These are phyloP conservation scores for Leishmania tropica DNA, from an alignment of 208 protist genomes.

Conservation along the genomic window DNA sequence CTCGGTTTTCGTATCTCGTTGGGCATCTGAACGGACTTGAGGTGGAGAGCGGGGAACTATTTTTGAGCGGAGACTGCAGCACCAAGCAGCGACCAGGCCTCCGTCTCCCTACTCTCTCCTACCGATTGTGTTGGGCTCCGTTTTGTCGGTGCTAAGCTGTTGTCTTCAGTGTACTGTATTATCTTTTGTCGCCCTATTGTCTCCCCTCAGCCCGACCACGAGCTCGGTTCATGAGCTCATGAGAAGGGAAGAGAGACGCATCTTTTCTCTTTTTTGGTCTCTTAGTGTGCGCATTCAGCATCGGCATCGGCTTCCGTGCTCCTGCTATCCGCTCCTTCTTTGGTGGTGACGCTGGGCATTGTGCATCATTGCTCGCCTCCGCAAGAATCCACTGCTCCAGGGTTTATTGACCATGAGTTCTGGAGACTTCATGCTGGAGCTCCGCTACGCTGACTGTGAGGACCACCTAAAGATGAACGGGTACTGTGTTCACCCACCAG, in stretches of 20 bases:
- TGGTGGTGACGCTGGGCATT: neutral
- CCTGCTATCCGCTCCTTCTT: neutral
- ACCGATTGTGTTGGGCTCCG: neutral
- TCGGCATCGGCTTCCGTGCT: neutral
- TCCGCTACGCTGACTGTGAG: constrained; percentile 8
- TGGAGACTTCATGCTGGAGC: constrained; percentile 2
- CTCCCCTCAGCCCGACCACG: neutral
- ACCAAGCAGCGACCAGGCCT: neutral
- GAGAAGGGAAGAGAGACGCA: neutral
- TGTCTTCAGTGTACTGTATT: neutral
- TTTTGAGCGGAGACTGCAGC: neutral
- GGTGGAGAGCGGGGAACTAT: neutral
- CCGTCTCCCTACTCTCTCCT: neutral
- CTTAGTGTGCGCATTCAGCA: neutral
- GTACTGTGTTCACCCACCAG: constrained; percentile 20
- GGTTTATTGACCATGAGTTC: neutral
- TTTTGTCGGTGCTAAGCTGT: neutral
- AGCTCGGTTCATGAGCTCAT: neutral
- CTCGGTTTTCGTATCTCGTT: neutral
- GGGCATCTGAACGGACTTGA: neutral
- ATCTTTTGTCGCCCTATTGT: neutral
- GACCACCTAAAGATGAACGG: constrained; percentile 18
- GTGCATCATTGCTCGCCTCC: neutral
- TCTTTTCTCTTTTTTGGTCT: neutral
- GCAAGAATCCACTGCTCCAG: neutral